Conservation (phyloP, 73 alveolate genomes). For the Stentor coeruleus region DNA sequence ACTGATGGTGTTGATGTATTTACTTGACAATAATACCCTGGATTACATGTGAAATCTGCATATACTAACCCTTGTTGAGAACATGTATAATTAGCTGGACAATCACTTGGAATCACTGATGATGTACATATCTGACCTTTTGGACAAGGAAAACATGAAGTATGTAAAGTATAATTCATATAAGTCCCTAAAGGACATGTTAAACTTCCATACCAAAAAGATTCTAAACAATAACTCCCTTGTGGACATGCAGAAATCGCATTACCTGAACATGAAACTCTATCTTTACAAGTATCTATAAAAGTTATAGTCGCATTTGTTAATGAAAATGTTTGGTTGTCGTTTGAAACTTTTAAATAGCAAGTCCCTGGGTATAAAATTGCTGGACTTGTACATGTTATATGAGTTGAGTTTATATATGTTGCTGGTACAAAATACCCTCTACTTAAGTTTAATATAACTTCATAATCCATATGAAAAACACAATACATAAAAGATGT, state of each 20-base stretch:
- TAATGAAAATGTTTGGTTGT: not conserved
- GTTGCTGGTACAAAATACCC: not conserved
- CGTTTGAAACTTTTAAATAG: not conserved
- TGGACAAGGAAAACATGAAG: constrained; percentile 40
- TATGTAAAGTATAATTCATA: constrained; percentile 29
- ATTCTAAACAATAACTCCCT: constrained; percentile 23
- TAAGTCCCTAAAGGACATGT: constrained; percentile 46
- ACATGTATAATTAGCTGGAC: constrained; percentile 35
- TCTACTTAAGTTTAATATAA: not conserved
- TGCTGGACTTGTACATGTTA: constrained; percentile 1
- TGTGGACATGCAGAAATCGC: not conserved
- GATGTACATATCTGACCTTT: constrained; percentile 48
- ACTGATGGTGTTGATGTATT: constrained; percentile 20
- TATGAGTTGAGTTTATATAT: not conserved
- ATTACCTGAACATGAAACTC: not conserved
- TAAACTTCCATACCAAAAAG: not conserved
- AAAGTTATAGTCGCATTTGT: not conserved
- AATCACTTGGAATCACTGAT: constrained; percentile 35
- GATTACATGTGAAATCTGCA: constrained; percentile 40
- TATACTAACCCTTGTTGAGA: constrained; percentile 16
- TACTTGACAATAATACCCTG: not conserved
- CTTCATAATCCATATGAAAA: not conserved
- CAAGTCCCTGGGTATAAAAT: constrained; percentile 15
- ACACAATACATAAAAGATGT: not conserved
- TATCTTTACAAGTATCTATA: constrained; percentile 9